A percentile compares a stretch with the other conserved stretches of the same genome.
Evolutionary conservation across 2,329 filamentous ascomycete species (phyloP).

Genomic region (Biscogniauxia marginata): DNA sequence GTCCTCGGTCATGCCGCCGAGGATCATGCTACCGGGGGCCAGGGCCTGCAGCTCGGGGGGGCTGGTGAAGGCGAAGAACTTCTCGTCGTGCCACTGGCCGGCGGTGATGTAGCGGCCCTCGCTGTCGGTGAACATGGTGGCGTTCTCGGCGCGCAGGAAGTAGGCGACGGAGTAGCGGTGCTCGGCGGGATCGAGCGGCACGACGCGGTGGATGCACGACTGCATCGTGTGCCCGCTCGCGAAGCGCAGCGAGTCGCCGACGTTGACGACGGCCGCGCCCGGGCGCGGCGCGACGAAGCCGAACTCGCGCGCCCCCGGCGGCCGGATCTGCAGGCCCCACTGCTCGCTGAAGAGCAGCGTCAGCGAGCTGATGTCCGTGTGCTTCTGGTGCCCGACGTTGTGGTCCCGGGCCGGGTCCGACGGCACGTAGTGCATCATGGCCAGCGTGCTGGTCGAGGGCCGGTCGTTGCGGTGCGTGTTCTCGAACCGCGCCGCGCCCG

Average conservation of each 20-base stretch:
- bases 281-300: constrained; percentile 52
- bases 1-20: constrained; percentile 47
- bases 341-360: constrained; percentile 56
- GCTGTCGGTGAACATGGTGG: constrained; percentile 54
- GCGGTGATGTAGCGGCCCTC: constrained; percentile 54
- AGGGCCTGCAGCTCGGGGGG: constrained; percentile 44
- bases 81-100: constrained; percentile 54
- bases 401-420: constrained; percentile 40
- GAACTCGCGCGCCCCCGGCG: constrained; percentile 48
- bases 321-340: constrained; percentile 57
- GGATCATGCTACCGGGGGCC: constrained; percentile 47
- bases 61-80: constrained; percentile 51
- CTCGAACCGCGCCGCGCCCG: constrained; percentile 47
- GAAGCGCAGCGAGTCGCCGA: constrained; percentile 59
- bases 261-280: constrained; percentile 55
- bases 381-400: constrained; percentile 53
- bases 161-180: constrained; percentile 60
- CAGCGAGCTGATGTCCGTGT: constrained; percentile 56
- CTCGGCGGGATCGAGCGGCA: constrained; percentile 50
- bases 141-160: constrained; percentile 56
- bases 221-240: constrained; percentile 52
- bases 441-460: constrained; percentile 48
- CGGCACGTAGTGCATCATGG: constrained; percentile 55
- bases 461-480: constrained; percentile 51
- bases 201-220: constrained; percentile 57